These are phyloP conservation scores for Mucor irregularis DNA, from an alignment of 371 early-diverging fungal species.

Conservation along the genomic window DNA sequence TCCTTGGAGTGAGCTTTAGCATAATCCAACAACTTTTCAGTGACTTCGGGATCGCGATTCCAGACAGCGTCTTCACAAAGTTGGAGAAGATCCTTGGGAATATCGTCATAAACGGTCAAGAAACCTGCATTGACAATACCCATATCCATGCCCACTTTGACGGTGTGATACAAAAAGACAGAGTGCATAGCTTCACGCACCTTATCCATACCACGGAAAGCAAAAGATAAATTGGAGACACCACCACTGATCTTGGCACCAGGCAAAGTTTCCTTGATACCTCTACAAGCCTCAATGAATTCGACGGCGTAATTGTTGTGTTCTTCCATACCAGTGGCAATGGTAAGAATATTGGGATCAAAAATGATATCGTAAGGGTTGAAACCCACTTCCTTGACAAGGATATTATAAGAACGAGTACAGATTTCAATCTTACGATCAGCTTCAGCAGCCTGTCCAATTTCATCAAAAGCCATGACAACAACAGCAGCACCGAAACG, in stretches of 20 bases:
- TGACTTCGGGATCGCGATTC: slow-evolving; percentile 89
- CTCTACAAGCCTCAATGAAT: slow-evolving; percentile 77
- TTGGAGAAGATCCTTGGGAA: slow-evolving; percentile 86
- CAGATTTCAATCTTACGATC: slow-evolving; percentile 89
- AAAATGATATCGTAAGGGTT: slow-evolving; percentile 92
- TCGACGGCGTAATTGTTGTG: slow-evolving; percentile 95
- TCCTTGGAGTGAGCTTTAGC: slow-evolving; percentile 83
- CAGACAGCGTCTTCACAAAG: slow-evolving; percentile 91
- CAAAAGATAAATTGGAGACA: slow-evolving; percentile 93
- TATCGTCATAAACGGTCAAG: slow-evolving; percentile 92
- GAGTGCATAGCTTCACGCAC: slow-evolving; percentile 94
- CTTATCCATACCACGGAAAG: slow-evolving; percentile 92
- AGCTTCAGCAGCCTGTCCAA: slow-evolving; percentile 85
- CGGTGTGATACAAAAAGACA: slow-evolving; percentile 91
- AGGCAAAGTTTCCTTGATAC: slow-evolving; percentile 79
- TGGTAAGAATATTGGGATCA: slow-evolving; percentile 94
- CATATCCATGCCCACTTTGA: slow-evolving; percentile 94
- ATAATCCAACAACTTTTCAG: slow-evolving; percentile 86
- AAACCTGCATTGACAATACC: slow-evolving; percentile 95
- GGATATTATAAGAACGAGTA: slow-evolving; percentile 84
- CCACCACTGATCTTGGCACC: slow-evolving; percentile 93
- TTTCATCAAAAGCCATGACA: slow-evolving; percentile 96
- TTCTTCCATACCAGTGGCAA: slow-evolving; percentile 95
- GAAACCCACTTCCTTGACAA: slow-evolving; percentile 84
- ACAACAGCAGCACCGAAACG: slow-evolving; percentile 95